These are phyloP conservation scores for Asterochloris erici DNA, from an alignment of 139 green algal genomes.

Conservation along the genomic window DNA sequence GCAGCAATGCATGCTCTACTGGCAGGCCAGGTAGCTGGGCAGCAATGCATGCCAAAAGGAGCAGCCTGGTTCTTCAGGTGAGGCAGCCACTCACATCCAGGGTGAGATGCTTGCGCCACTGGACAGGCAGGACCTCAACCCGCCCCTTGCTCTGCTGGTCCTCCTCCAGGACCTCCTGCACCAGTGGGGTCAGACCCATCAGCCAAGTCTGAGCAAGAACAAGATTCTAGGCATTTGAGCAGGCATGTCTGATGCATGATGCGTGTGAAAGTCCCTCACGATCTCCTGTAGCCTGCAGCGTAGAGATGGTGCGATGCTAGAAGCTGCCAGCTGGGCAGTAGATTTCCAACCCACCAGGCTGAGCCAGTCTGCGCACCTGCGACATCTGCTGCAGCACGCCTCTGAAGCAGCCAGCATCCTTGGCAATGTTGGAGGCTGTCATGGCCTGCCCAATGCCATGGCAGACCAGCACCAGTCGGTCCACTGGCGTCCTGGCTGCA, in stretches of 20 bases:
- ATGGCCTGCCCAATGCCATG: conserved; percentile 77
- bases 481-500: conserved; percentile 11
- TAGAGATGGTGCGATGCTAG: too few species aligned
- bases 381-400: conserved; percentile 12
- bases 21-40: too few species aligned
- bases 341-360: too few species aligned
- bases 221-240: neutral
- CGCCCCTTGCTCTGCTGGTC: conserved; percentile 18
- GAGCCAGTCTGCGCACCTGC: neutral
- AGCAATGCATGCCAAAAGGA: too few species aligned
- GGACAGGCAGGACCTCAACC: conserved; percentile 59
- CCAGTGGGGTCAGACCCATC: neutral
- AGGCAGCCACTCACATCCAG: conserved; percentile 35
- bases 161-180: conserved; percentile 1
- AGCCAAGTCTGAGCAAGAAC: neutral
- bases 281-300: too few species aligned
- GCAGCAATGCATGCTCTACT: too few species aligned
- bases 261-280: too few species aligned
- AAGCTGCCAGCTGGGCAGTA: too few species aligned
- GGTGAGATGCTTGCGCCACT: conserved; percentile 68
- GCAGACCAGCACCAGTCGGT: conserved; percentile 63
- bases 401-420: conserved; percentile 35
- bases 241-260: too few species aligned
- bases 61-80: too few species aligned
- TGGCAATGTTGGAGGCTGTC: conserved; percentile 49